These are phyloP conservation scores for Aphanomyces cochlioides DNA, from an alignment of 352 stramenopile genomes.

Conservation along the genomic window DNA sequence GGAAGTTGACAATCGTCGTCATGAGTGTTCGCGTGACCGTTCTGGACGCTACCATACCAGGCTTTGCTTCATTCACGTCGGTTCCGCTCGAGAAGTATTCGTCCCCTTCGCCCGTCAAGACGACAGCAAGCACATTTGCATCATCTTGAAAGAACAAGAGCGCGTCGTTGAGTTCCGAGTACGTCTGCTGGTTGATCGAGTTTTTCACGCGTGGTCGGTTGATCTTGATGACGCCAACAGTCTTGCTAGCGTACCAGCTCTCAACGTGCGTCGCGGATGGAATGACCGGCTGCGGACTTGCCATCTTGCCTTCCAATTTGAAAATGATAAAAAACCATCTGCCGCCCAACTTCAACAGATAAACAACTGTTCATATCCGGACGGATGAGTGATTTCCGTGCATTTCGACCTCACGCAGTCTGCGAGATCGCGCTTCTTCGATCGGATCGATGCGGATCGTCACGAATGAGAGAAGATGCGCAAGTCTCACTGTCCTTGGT, in stretches of 20 bases:
- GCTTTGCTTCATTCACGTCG: slow-evolving; percentile 43
- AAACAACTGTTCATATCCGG: too few relatives aligned
- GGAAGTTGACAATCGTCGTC: slow-evolving; percentile 66
- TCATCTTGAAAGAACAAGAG: slow-evolving; percentile 69
- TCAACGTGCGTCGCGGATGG: neutral
- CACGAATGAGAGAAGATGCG: too few relatives aligned
- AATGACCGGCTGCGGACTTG: neutral
- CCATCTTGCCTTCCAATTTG: too few relatives aligned
- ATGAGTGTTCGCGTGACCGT: slow-evolving; percentile 59
- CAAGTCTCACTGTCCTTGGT: too few relatives aligned
- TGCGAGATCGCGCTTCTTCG: too few relatives aligned
- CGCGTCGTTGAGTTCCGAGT: slow-evolving; percentile 73
- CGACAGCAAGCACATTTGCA: slow-evolving; percentile 63
- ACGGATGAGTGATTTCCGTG: too few relatives aligned
- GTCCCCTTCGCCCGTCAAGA: slow-evolving; percentile 86
- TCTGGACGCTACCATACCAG: slow-evolving; percentile 37
- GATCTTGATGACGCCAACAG: slow-evolving; percentile 73
- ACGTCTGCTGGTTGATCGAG: slow-evolving; percentile 85
- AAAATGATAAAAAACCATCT: too few relatives aligned
- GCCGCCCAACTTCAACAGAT: too few relatives aligned
- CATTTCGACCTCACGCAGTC: too few relatives aligned
- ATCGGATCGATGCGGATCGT: too few relatives aligned
- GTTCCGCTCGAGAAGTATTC: slow-evolving; percentile 89
- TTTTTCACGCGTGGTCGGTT: slow-evolving; percentile 81
- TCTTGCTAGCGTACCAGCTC: slow-evolving; percentile 26